Evolutionary conservation across 2,329 filamentous ascomycete species (phyloP).

Genomic region (Geoglossum cookeanum): DNA sequence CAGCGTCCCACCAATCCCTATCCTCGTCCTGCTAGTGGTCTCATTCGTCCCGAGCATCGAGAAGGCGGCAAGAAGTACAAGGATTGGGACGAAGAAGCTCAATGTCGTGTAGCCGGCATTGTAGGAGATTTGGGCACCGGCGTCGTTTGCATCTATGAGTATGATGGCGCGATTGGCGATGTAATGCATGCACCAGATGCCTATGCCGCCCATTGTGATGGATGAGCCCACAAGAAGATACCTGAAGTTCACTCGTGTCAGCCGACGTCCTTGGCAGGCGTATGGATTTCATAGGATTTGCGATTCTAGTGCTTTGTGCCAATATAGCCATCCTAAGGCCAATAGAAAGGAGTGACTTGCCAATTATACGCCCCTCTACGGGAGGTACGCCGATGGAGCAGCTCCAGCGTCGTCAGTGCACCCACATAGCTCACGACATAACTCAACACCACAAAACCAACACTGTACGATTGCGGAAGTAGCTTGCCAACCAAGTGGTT

Average conservation of each 20-base stretch:
- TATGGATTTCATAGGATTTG: no score
- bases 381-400: slow-evolving; percentile 59
- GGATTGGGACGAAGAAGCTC: slow-evolving; percentile 63
- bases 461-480: slow-evolving; percentile 31
- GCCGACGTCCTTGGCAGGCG: no score
- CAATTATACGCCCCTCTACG: slow-evolving; percentile 49
- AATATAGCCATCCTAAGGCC: no score
- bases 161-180: slow-evolving; percentile 66
- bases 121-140: slow-evolving; percentile 53
- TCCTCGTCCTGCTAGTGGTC: slow-evolving; percentile 36
- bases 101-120: slow-evolving; percentile 50
- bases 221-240: slow-evolving; percentile 44
- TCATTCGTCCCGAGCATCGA: slow-evolving; percentile 44
- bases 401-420: slow-evolving; percentile 59
- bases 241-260: slow-evolving; percentile 20
- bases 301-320: no score
- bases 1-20: slow-evolving; percentile 44
- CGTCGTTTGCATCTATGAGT: slow-evolving; percentile 38
- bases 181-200: slow-evolving; percentile 68
- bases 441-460: slow-evolving; percentile 47
- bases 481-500: not conserved
- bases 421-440: slow-evolving; percentile 56
- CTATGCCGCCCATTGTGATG: slow-evolving; percentile 52
- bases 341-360: slow-evolving; percentile 24
- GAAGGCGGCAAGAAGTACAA: slow-evolving; percentile 56